These are phyloP conservation scores for Lactuca saligna DNA, from an alignment of 129 eudicot genomes.

Conservation along the genomic window DNA sequence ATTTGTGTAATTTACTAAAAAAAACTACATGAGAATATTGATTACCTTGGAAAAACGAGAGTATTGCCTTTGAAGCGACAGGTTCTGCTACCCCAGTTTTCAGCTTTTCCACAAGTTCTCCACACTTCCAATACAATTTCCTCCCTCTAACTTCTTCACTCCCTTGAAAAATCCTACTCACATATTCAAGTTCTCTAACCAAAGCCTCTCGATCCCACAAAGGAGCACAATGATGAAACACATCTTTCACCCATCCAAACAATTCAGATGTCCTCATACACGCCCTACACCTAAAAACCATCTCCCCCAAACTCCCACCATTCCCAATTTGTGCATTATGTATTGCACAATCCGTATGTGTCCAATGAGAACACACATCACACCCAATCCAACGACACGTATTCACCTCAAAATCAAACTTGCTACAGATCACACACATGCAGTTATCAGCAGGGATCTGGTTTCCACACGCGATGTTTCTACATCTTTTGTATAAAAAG, in stretches of 20 bases:
- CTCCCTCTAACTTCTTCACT: slow-evolving; percentile 78
- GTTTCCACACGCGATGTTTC: slow-evolving; percentile 84
- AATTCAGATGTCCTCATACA: slow-evolving; percentile 88
- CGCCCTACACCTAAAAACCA: slow-evolving; percentile 89
- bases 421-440: slow-evolving; percentile 89
- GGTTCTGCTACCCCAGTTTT: slow-evolving; percentile 66
- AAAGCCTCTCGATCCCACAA: slow-evolving; percentile 80
- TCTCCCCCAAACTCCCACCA: slow-evolving; percentile 65
- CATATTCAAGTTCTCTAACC: slow-evolving; percentile 77
- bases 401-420: slow-evolving; percentile 94
- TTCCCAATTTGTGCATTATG: slow-evolving; percentile 82
- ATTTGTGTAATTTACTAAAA: no score
- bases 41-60: slow-evolving; percentile 70
- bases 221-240: slow-evolving; percentile 82
- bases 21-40: background rate
- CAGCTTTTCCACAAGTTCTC: slow-evolving; percentile 68
- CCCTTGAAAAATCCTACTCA: slow-evolving; percentile 70
- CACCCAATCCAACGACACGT: slow-evolving; percentile 98
- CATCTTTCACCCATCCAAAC: slow-evolving; percentile 96
- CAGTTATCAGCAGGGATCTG: slow-evolving; percentile 86
- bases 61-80: slow-evolving; percentile 53
- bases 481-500: slow-evolving; percentile 74
- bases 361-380: slow-evolving; percentile 93
- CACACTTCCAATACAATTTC: slow-evolving; percentile 72
- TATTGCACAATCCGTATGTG: slow-evolving; percentile 95